Evolutionary conservation across 1,284 basidiomycete species (phyloP).

Genomic region (Austroboletus novae-zelandiae): DNA sequence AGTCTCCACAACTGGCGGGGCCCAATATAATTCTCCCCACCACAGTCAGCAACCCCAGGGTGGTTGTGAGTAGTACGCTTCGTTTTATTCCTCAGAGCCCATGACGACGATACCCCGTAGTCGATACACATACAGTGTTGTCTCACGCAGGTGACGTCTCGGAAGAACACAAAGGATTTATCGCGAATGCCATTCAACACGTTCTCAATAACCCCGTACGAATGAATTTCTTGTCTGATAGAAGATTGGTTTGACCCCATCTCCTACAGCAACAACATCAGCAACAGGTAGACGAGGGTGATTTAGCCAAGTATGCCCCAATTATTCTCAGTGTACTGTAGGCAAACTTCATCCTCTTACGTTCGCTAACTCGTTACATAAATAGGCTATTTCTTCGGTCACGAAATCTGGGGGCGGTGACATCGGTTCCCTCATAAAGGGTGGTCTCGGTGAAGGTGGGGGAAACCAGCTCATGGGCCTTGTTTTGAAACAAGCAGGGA

Average conservation of each 20-base stretch:
- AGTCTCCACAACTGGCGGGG: conserved; percentile 52
- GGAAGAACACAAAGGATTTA: conserved; percentile 8
- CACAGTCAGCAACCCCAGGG: conserved; percentile 32
- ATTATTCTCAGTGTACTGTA: conserved; percentile 19
- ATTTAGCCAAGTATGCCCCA: conserved; percentile 22
- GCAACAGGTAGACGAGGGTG: conserved; percentile 13
- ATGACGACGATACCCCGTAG: conserved; percentile 35
- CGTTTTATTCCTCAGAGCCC: neutral
- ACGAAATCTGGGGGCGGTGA: conserved; percentile 18
- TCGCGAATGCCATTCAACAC: conserved; percentile 23
- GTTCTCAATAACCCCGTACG: conserved; percentile 23
- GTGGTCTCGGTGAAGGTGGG: conserved; percentile 44
- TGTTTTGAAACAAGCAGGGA: conserved; percentile 78
- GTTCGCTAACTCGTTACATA: conserved; percentile 5
- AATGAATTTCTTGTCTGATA: neutral
- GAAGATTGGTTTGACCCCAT: neutral
- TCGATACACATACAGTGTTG: conserved; percentile 58
- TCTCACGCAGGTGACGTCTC: conserved; percentile 33
- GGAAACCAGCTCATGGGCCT: conserved; percentile 67
- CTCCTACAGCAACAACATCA: neutral
- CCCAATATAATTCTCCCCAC: conserved; percentile 56
- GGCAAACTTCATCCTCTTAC: neutral
- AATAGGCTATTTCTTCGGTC: conserved; percentile 21
- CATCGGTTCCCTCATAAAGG: conserved; percentile 23
- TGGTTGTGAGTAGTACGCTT: conserved; percentile 30